These are phyloP conservation scores for Pseudisothecium myosuroides DNA, from an alignment of 225 moss, liverwort and hornwort species.

Conservation along the genomic window DNA sequence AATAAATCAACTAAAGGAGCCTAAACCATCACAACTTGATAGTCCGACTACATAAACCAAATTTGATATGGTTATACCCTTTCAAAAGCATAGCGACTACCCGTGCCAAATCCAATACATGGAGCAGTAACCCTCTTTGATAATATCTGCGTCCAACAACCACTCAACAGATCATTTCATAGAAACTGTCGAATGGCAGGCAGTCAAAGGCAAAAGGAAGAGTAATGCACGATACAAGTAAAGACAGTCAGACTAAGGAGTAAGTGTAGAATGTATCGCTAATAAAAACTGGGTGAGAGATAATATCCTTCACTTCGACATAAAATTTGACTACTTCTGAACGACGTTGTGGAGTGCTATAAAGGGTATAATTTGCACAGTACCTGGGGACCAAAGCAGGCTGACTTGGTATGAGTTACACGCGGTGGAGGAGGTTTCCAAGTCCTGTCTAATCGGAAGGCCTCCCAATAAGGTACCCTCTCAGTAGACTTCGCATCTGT, in stretches of 20 bases:
- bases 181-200: not conserved
- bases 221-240: not conserved
- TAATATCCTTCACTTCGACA: not conserved
- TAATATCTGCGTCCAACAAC: slow-evolving; percentile 14
- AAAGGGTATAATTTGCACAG: not conserved
- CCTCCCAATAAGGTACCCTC: slow-evolving; percentile 46
- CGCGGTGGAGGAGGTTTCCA: slow-evolving; percentile 31
- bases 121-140: slow-evolving; percentile 47
- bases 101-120: slow-evolving; percentile 49
- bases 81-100: slow-evolving; percentile 46
- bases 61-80: slow-evolving; percentile 16
- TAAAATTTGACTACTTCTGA: not conserved
- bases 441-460: slow-evolving; percentile 38
- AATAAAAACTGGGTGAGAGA: not conserved
- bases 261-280: not conserved
- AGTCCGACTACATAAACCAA: not conserved
- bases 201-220: not conserved
- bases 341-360: not conserved
- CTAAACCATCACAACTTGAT: not conserved
- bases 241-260: not conserved
- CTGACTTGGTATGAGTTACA: slow-evolving; percentile 26
- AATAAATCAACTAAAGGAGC: not conserved
- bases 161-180: not conserved
- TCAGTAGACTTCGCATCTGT: slow-evolving; percentile 13
- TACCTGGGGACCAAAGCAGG: slow-evolving; percentile 55